These are phyloP conservation scores for Penicillium sp. DNA, from an alignment of 2,329 filamentous ascomycete genomes.

Conservation along the genomic window DNA sequence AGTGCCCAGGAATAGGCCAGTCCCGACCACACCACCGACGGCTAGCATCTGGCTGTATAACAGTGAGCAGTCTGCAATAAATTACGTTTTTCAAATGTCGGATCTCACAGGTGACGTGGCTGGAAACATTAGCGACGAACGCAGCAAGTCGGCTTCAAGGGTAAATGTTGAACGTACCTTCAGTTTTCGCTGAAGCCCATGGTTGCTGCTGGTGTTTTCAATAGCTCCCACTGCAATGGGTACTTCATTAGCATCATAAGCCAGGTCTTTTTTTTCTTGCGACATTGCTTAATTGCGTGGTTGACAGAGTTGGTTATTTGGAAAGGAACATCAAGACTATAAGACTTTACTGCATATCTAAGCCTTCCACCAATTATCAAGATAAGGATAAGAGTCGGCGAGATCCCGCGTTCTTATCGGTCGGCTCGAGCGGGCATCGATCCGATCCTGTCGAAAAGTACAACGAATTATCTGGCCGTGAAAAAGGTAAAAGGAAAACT, in stretches of 20 bases:
- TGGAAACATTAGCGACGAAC: neutral
- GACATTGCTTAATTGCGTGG: neutral
- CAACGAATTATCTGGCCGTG: neutral
- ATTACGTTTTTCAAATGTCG: neutral
- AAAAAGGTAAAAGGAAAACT: too few relatives aligned
- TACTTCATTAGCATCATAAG: conserved; percentile 6
- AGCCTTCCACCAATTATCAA: too few relatives aligned
- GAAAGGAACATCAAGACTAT: neutral
- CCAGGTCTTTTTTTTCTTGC: conserved; percentile 1
- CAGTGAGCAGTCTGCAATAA: neutral
- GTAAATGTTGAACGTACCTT: conserved; percentile 6
- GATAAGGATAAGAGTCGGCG: conserved; percentile 3
- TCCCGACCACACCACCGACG: conserved; percentile 16
- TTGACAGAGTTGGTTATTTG: neutral
- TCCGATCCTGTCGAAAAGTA: too few relatives aligned
- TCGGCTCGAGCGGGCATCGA: conserved; percentile 4
- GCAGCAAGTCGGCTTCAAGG: neutral
- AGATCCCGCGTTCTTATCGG: conserved; percentile 6
- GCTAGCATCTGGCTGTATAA: conserved; percentile 17
- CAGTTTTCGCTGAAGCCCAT: conserved; percentile 13
- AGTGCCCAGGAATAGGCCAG: conserved; percentile 9
- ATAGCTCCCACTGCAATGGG: conserved; percentile 7
- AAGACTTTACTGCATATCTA: too few relatives aligned
- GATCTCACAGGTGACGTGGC: conserved; percentile 11
- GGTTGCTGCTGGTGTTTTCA: neutral